phyloP scores from a whole-genome alignment of 129 eudicot genomes.

The Helianthus tuberosus region DNA sequence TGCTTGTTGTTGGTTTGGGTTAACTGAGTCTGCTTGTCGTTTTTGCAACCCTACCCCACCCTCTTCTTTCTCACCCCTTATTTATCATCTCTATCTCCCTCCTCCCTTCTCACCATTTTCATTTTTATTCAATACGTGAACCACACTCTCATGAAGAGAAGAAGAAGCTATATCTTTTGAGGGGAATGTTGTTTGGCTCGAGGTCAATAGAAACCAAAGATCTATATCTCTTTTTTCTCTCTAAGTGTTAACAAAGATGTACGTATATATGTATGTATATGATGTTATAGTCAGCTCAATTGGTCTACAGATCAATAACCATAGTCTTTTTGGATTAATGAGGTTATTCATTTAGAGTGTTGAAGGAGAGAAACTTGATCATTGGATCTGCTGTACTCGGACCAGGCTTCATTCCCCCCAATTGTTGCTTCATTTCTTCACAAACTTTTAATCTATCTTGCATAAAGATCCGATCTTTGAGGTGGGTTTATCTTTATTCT shows the following conservation, averaged over 20 bases:
- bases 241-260: background rate
- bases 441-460: conserved; percentile 12
- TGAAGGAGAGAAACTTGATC: conserved; percentile 25
- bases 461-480: conserved; percentile 26
- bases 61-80: conserved; percentile 36
- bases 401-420: conserved; percentile 99
- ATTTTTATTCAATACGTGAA: conserved; percentile 6
- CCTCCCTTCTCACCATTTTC: conserved; percentile 26
- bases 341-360: conserved; percentile 8
- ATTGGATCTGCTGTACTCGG: conserved; percentile 60
- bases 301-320: conserved; percentile 29
- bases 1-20: conserved; percentile 38
- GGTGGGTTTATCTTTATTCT: conserved; percentile 31
- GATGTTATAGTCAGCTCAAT: conserved; percentile 21
- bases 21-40: conserved; percentile 36
- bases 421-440: conserved; percentile 34
- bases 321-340: conserved; percentile 33
- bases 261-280: background rate
- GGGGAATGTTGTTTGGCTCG: conserved; percentile 55
- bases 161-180: conserved; percentile 37
- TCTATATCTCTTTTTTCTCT: conserved; percentile 22
- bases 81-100: conserved; percentile 40
- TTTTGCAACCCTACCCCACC: background rate
- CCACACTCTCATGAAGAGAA: background rate
- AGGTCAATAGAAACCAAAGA: conserved; percentile 35